Base-by-base conservation (phyloP, 2,329 filamentous ascomycete species). In the Colletotrichum noveboracense region DNA sequence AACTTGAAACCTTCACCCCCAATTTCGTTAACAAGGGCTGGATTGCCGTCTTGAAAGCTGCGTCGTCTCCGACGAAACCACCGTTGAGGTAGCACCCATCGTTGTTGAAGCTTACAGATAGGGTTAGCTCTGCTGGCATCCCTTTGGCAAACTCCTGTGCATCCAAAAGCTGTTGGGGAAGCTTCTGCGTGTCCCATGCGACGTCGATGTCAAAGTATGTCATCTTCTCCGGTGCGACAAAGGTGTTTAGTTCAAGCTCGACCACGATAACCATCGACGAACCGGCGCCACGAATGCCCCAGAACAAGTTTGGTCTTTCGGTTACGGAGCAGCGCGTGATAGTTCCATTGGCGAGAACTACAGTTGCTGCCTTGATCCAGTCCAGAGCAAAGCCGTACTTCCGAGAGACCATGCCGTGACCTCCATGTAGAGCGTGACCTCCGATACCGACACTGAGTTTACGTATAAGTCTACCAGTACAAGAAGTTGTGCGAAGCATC, bases 401-500 rank as follows among this genome's bases (percentile, higher is more conserved):
- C 58, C 78, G 78, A 14, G 79, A 78, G 68, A 77, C 78, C 66
- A 80, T 76, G 24, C 80, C 80, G 66, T 78, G 80, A 3, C 91
- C 91, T 30, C 86, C 86, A 69, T 86, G 85, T 2, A 86, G 81
- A 5, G 82, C 78, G 60, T 87, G 86, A 4, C 86, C 86, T 6
- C 82, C 83, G 12, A 87, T 79, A 2, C 86, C 86, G 52, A 87
- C 86, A 14, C 83, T 83, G 64, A 14, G 36, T n/a, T n/a, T 58
- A 30, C 21, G 21, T 16, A 30, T 32, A 0, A 21, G 34, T n/a
- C 7, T n/a, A n/a, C n/a, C n/a, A n/a, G n/a, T n/a, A n/a, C n/a
- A n/a, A n/a, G n/a, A n/a, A n/a, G n/a, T n/a, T n/a, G n/a, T n/a
- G n/a, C 28, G 8, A 28, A 16, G 28, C 0, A 10, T 10, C 12